These are phyloP conservation scores for Suillus cothurnatus DNA, from an alignment of 768 basidiomycete genomes.

Conservation along the genomic window DNA sequence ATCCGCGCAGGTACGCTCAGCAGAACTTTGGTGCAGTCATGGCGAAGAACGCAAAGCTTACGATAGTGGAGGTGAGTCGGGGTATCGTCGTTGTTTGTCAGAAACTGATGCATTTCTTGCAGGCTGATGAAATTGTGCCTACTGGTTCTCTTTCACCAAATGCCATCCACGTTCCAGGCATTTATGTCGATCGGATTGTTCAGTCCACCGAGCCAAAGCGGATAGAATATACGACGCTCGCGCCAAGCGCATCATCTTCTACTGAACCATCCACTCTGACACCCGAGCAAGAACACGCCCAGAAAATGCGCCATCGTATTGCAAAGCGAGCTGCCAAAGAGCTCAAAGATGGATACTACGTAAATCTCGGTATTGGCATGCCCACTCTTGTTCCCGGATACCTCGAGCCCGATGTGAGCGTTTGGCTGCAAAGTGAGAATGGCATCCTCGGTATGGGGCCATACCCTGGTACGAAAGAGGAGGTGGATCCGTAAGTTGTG, in stretches of 20 bases:
- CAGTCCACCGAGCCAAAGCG: slow-evolving; percentile 72
- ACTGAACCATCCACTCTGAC: slow-evolving; percentile 31
- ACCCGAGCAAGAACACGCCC: slow-evolving; percentile 55
- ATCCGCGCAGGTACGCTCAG: slow-evolving; percentile 64
- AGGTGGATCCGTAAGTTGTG: slow-evolving; percentile 73
- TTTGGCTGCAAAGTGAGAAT: slow-evolving; percentile 94
- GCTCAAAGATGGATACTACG: slow-evolving; percentile 84
- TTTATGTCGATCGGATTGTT: slow-evolving; percentile 90
- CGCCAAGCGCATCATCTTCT: slow-evolving; percentile 43
- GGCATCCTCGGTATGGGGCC: slow-evolving; percentile 90
- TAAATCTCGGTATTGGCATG: slow-evolving; percentile 91
- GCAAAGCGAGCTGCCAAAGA: slow-evolving; percentile 88
- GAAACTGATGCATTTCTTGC: slow-evolving; percentile 10
- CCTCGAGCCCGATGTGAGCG: slow-evolving; percentile 68
- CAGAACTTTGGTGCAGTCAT: slow-evolving; percentile 88
- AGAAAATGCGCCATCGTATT: slow-evolving; percentile 68
- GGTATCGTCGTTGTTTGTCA: slow-evolving; percentile 4
- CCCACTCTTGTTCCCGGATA: slow-evolving; percentile 87
- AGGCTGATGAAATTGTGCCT: slow-evolving; percentile 92
- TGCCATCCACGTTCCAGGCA: slow-evolving; percentile 79
- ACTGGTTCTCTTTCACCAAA: slow-evolving; percentile 80
- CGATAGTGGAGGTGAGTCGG: slow-evolving; percentile 76
- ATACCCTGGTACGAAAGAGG: slow-evolving; percentile 72
- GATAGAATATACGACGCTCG: slow-evolving; percentile 76
- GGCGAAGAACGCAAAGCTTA: slow-evolving; percentile 87